Base-by-base conservation (phyloP, 225 moss, liverwort and hornwort species). In the Polytrichum formosum region DNA sequence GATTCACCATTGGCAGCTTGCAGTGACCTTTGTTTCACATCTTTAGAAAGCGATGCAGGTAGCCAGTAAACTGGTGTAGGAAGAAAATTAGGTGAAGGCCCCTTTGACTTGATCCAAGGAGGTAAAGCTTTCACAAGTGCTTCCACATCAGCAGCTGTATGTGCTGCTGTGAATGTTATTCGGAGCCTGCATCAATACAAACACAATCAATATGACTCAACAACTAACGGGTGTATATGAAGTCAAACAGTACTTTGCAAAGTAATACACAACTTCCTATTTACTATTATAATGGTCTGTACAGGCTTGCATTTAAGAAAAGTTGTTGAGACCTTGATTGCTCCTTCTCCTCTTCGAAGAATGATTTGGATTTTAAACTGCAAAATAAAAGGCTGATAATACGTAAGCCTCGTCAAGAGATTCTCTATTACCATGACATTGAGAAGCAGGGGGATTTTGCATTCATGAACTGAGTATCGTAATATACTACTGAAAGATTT, bases 101-200 rank as follows among this genome's bases (percentile, higher is more conserved):
- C 84, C 72, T 73, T 92, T 16, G 81, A 81, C 76, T 87, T 94
- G 26, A 91, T 81, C 91, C 87, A 91, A 35, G 66, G 63, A 30
- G 94, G 85, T 53, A 98, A 80, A 6, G 75, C 91, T 35, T 79
- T 83, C 61, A 98, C 73, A 66, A 98, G 85, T 28, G 91, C 91
- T 54, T 81, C 82, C 64, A 98, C 90, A 72, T 98, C 98, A 55
- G 85, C 90, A 63, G 92, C 78, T 31, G 90, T 94, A 67, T 98
- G 98, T 18, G 85, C 92, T 55, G 98, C 90, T 69, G 94, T 88
- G 65, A 98, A 84, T 54, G 98, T 87, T 54, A 98, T 92, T 61
- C 97, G 94, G 73, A 98, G 88, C 78, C 94, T 94, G 88, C 19
- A 68, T 59, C 75, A 78, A 70, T 26, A 74, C 65, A 67, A 77